phyloP scores from a whole-genome alignment of 345 rosid genomes.

The Aethionema arabicum region DNA sequence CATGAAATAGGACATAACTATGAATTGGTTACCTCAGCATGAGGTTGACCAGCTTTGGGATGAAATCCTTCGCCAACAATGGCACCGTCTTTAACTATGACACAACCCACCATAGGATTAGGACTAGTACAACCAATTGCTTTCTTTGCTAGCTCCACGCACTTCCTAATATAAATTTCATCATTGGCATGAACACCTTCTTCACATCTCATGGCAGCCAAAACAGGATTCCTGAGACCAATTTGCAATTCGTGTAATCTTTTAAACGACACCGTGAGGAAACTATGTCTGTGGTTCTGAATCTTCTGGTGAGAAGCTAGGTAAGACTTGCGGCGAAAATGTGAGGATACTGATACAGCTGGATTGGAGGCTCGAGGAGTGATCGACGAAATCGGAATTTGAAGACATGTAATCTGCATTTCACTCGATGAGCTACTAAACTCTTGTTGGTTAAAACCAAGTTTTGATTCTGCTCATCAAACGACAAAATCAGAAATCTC shows the following conservation, averaged over 20 bases:
- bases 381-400: conserved; percentile 9
- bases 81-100: conserved; percentile 77
- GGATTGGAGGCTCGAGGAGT: conserved; percentile 18
- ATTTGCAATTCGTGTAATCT: conserved; percentile 30
- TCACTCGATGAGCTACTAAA: conserved; percentile 3
- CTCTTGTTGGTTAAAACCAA: not conserved
- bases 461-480: not conserved
- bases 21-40: conserved; percentile 69
- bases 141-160: conserved; percentile 76
- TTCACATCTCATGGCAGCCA: conserved; percentile 36
- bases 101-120: conserved; percentile 95
- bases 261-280: conserved; percentile 10
- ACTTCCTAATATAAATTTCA: conserved; percentile 66
- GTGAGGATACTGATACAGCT: conserved; percentile 8
- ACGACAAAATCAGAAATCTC: not conserved
- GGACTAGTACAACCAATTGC: conserved; percentile 86
- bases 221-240: conserved; percentile 21
- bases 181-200: conserved; percentile 40
- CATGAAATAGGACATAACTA: not conserved
- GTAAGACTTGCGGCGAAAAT: conserved; percentile 17
- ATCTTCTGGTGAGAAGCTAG: conserved; percentile 8
- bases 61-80: conserved; percentile 94
- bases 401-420: conserved; percentile 33
- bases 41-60: conserved; percentile 97
- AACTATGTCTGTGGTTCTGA: conserved; percentile 4